phyloP scores from a whole-genome alignment of 441 rosid species.

The Erodium moschatum region DNA sequence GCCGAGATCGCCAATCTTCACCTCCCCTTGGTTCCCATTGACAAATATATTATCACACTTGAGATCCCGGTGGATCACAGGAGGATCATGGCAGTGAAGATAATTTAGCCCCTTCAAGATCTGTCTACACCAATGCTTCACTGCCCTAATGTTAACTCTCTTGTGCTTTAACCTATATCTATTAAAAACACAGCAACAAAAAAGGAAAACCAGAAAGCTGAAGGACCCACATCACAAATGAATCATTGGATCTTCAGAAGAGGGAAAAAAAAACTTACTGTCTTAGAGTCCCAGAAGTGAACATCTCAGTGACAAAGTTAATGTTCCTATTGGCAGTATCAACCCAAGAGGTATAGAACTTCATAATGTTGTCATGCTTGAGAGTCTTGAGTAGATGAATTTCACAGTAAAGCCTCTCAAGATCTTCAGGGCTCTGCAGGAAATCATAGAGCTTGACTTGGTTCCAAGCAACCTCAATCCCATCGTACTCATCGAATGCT shows the following conservation, averaged over 20 bases:
- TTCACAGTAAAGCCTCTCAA: slow-evolving; percentile 85
- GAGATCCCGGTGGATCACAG: slow-evolving; percentile 93
- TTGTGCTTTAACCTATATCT: slow-evolving; percentile 84
- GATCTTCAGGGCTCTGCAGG: slow-evolving; percentile 80
- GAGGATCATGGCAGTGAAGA: slow-evolving; percentile 83
- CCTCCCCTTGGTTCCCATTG: slow-evolving; percentile 94
- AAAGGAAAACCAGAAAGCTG: not conserved
- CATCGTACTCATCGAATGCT: slow-evolving; percentile 91
- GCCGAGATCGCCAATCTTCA: slow-evolving; percentile 81
- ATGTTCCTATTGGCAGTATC: slow-evolving; percentile 71
- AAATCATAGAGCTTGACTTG: slow-evolving; percentile 87
- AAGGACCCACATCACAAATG: not conserved
- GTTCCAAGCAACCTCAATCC: slow-evolving; percentile 97
- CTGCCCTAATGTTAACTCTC: slow-evolving; percentile 80
- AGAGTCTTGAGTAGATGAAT: slow-evolving; percentile 85
- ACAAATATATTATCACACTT: slow-evolving; percentile 93
- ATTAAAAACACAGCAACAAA: not conserved
- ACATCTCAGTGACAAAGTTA: slow-evolving; percentile 88
- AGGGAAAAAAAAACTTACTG: slow-evolving; percentile 41
- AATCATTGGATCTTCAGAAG: not conserved
- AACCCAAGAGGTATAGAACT: slow-evolving; percentile 88
- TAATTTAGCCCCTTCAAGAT: slow-evolving; percentile 73
- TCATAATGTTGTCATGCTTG: slow-evolving; percentile 86
- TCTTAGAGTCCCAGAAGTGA: slow-evolving; percentile 95
- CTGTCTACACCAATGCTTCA: slow-evolving; percentile 98